phyloP scores from a whole-genome alignment of 1,139 yeast species.

The Candida tropicalis region DNA sequence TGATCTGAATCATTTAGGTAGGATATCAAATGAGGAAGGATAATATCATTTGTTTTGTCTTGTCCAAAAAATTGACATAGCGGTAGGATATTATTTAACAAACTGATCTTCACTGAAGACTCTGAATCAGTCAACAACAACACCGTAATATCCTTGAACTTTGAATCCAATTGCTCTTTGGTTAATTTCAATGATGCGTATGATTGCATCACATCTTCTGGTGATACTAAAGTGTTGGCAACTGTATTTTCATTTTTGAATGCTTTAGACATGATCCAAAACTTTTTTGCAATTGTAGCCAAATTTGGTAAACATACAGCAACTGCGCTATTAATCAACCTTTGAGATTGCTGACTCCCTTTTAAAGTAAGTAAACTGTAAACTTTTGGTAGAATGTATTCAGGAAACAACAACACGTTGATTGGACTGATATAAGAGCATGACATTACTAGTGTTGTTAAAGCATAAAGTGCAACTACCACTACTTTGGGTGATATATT shows the following conservation, averaged over 20 bases:
- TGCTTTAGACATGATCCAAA: conserved; percentile 66
- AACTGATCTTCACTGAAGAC: conserved; percentile 66
- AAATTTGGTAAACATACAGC: conserved; percentile 76
- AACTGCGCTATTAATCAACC: conserved; percentile 28
- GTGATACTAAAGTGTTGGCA: conserved; percentile 7
- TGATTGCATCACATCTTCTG: conserved; percentile 14
- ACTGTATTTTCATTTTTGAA: conserved; percentile 41
- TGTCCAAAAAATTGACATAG: conserved; percentile 83
- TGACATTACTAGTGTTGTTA: conserved; percentile 63
- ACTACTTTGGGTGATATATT: conserved; percentile 50
- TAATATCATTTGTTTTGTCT: conserved; percentile 83
- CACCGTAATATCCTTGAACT: conserved; percentile 68
- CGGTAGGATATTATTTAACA: conserved; percentile 69
- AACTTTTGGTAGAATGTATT: conserved; percentile 78
- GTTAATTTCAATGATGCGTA: conserved; percentile 23
- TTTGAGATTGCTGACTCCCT: conserved; percentile 21
- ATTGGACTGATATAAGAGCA: conserved; percentile 75
- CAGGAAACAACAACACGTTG: conserved; percentile 75
- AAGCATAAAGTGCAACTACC: conserved; percentile 54
- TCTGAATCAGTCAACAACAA: conserved; percentile 69
- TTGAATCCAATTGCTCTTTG: conserved; percentile 33
- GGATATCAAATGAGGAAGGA: conserved; percentile 87
- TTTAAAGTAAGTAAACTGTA: conserved; percentile 39
- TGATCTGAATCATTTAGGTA: conserved; percentile 81
- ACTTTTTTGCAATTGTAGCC: conserved; percentile 62